phyloP scores from a whole-genome alignment of 2,329 filamentous ascomycete genomes.

The Chaetomium sp. region DNA sequence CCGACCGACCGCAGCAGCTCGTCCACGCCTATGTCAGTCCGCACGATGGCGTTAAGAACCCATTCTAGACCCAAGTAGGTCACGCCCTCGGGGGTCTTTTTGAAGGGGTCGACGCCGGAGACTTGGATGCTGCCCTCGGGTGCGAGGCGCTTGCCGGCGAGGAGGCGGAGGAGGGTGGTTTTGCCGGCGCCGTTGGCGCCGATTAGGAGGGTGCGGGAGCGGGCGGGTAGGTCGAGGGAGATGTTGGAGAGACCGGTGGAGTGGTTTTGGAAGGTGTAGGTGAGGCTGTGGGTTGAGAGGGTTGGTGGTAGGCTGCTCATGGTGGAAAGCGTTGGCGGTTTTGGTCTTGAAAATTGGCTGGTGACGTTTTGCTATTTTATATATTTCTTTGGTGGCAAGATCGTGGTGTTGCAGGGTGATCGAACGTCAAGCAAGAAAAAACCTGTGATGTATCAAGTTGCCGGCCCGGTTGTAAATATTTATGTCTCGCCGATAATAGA shows the following conservation, averaged over 20 bases:
- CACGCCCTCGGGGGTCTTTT: slow-evolving; percentile 80
- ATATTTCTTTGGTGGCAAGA: neutral
- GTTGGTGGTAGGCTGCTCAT: slow-evolving; percentile 38
- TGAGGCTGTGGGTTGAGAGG: slow-evolving; percentile 69
- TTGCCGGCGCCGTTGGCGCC: slow-evolving; percentile 97
- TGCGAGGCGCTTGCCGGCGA: slow-evolving; percentile 90
- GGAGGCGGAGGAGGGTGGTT: slow-evolving; percentile 88
- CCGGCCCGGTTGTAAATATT: no score
- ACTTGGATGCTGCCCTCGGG: slow-evolving; percentile 69
- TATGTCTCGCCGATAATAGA: no score
- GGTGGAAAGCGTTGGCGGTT: slow-evolving; percentile 7
- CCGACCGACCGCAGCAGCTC: slow-evolving; percentile 82
- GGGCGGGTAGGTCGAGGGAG: slow-evolving; percentile 67
- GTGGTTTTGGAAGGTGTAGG: slow-evolving; percentile 84
- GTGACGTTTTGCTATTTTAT: neutral
- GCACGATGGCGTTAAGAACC: slow-evolving; percentile 95
- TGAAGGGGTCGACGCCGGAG: slow-evolving; percentile 84
- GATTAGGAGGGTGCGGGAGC: slow-evolving; percentile 83
- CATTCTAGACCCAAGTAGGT: slow-evolving; percentile 97
- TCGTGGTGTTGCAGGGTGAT: neutral
- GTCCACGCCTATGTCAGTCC: slow-evolving; percentile 85
- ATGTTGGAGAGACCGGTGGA: slow-evolving; percentile 71
- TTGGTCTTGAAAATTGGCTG: neutral
- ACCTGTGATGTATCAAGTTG: no score
- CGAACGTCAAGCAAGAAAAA: no score